Evolutionary conservation across 139 green algal genomes (phyloP), one percentile per base, ranked within the genome.

Genomic region (Auxenochlorella protothecoides): DNA sequence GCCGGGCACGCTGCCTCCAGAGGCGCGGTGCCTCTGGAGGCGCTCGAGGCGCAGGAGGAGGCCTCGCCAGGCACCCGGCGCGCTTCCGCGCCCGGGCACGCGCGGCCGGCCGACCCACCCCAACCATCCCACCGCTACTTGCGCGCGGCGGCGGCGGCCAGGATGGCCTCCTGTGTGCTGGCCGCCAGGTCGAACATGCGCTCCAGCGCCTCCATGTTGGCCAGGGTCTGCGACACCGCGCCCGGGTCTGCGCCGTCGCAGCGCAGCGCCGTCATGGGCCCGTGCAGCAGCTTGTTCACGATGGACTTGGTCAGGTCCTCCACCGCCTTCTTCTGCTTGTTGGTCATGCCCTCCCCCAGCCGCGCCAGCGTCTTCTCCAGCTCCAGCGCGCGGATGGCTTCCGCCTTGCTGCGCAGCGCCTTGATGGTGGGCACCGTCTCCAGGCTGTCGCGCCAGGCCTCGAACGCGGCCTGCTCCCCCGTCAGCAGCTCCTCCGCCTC

Each of bases 361-460:
- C 91, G 90, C 66, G 80, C 79, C 13, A 98, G 67, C 3, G 89
- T 87, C 85, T 97, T 97, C 63, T 99, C 95, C 65, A 99, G 88
- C 85, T 99, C 95, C 5, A 70, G 55, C 2, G 83, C 76, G 0
- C 95, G 82, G 62, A 99, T 96, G 53, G 74, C 59, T 83, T 99
- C 95, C 15, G 94, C 92, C 82, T 97, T 97, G 72, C 72, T 78
- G 65, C 94, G 84, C 70, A 98, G 86, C 51, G 89, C 88, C 87
- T 99, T 99, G 86, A 99, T 99, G 60, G 94, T 98, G 64, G 95
- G 95, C 65, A 99, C 95, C 3, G 95, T 99, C 76, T 98, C 95
- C 53, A 99, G 79, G 2, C 80, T 92, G 83, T 99, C 95, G 13
- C 95, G 81, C 95, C 95, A 99, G 53, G 89, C 87, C 85, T 99